phyloP scores from a whole-genome alignment of 2,329 filamentous ascomycete genomes.

The Trichoderma citrinoviride region DNA sequence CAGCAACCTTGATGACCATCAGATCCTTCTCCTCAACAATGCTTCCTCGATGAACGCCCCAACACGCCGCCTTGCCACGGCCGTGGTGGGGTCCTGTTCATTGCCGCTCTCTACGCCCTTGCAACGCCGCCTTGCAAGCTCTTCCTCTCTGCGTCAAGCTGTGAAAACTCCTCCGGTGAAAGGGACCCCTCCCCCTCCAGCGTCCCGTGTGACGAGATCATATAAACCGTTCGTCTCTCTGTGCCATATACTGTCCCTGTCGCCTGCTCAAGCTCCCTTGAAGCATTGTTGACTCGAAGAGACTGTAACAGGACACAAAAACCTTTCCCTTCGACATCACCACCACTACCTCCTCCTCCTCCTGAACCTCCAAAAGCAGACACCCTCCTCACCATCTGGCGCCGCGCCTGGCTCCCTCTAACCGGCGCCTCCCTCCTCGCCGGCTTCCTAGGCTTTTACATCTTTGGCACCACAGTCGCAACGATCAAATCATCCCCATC shows the following conservation, averaged over 20 bases:
- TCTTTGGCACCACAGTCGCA: constrained; percentile 40
- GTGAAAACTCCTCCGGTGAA: constrained; percentile 23
- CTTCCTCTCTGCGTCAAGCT: constrained; percentile 26
- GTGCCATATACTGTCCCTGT: not conserved
- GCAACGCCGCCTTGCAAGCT: constrained; percentile 34
- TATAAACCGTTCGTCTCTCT: constrained; percentile 34
- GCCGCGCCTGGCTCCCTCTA: constrained; percentile 44
- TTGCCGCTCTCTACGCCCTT: constrained; percentile 2
- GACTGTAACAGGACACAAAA: constrained; percentile 1
- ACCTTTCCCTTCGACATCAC: constrained; percentile 14
- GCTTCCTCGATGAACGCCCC: constrained; percentile 32
- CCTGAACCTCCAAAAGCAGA: constrained; percentile 30
- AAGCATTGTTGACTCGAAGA: not conserved
- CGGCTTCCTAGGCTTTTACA: constrained; percentile 48
- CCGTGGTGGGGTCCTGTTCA: not conserved
- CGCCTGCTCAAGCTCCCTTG: not conserved
- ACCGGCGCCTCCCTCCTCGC: constrained; percentile 47
- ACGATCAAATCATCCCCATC: constrained; percentile 32
- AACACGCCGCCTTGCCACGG: constrained; percentile 30
- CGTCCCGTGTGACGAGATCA: constrained; percentile 28
- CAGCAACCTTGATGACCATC: not conserved
- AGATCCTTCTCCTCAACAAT: constrained; percentile 19
- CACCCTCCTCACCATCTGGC: constrained; percentile 38
- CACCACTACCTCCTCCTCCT: constrained; percentile 25
- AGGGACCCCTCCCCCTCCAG: constrained; percentile 15